Evolutionary conservation across 176 grass and related monocot genomes (phyloP).

Genomic region (Elymus sibiricus): DNA sequence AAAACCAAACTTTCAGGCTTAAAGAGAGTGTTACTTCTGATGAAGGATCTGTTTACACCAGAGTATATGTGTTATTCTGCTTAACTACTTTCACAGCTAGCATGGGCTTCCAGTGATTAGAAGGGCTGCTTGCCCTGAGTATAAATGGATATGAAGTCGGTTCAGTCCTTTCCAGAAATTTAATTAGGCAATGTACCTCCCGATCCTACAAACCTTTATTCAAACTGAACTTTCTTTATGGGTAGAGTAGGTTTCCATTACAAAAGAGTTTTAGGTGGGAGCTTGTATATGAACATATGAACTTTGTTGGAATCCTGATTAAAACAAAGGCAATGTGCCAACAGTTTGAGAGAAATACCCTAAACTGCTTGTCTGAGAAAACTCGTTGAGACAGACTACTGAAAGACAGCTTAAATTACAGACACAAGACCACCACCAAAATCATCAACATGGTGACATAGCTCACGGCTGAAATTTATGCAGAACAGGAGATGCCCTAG

Average conservation of each 20-base stretch:
- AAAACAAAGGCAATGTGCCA: not conserved
- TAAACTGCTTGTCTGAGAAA: not conserved
- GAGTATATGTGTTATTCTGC: not conserved
- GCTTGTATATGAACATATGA: not conserved
- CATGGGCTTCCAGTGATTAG: not conserved
- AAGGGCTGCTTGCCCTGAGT: not conserved
- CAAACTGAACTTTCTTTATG: not conserved
- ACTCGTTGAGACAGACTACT: not conserved
- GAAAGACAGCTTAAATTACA: not conserved
- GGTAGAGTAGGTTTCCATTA: not conserved
- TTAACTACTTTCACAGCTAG: not conserved
- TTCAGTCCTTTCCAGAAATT: not conserved
- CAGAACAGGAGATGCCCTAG: slow-evolving; percentile 9
- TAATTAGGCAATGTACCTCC: not conserved
- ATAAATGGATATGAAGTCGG: not conserved
- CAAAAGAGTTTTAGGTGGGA: not conserved
- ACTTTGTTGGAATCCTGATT: not conserved
- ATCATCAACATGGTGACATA: not conserved
- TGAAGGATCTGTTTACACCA: not conserved
- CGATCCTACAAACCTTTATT: not conserved
- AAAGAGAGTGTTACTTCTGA: not conserved
- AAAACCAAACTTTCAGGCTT: not conserved
- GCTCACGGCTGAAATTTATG: not conserved
- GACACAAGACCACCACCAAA: not conserved
- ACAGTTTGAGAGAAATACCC: slow-evolving; percentile 2